Evolutionary conservation across 2,329 filamentous ascomycete genomes (phyloP).

Genomic region (Verticillium alfalfae): DNA sequence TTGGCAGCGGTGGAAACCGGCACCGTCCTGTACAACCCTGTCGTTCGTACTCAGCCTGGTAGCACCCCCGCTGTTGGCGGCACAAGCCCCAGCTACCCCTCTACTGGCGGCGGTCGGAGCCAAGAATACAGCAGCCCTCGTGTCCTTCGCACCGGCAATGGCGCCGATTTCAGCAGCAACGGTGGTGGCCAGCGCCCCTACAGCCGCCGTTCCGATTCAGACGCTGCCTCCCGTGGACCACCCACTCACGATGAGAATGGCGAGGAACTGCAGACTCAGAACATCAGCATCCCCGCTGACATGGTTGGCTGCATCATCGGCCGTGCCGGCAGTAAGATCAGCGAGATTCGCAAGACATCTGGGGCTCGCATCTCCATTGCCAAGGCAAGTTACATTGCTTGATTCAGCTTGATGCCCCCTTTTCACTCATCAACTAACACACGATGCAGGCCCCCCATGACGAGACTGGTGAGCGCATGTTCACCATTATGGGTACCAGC

Average conservation of each 20-base stretch:
- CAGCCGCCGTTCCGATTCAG: slow-evolving; percentile 76
- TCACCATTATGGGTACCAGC: slow-evolving; percentile 95
- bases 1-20: slow-evolving; percentile 93
- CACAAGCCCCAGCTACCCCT: slow-evolving; percentile 28
- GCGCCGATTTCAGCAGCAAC: slow-evolving; percentile 78
- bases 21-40: slow-evolving; percentile 95
- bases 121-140: slow-evolving; percentile 57
- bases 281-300: slow-evolving; percentile 98
- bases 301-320: slow-evolving; percentile 99
- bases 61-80: slow-evolving; percentile 31
- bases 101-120: slow-evolving; percentile 32
- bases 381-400: slow-evolving; percentile 52
- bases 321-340: slow-evolving; percentile 92
- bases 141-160: slow-evolving; percentile 93
- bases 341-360: slow-evolving; percentile 95
- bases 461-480: slow-evolving; percentile 97
- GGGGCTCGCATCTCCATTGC: slow-evolving; percentile 96
- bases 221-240: slow-evolving; percentile 72
- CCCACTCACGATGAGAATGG: slow-evolving; percentile 92
- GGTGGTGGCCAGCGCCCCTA: slow-evolving; percentile 57
- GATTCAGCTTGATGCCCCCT: no score
- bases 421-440: slow-evolving; percentile 9
- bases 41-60: slow-evolving; percentile 73
- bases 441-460: slow-evolving; percentile 71
- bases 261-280: slow-evolving; percentile 96